Percentiles rank a stretch among this genome's conserved stretches.
Conservation (phyloP, 139 green algal genomes). For the Pleodorina starrii region DNA sequence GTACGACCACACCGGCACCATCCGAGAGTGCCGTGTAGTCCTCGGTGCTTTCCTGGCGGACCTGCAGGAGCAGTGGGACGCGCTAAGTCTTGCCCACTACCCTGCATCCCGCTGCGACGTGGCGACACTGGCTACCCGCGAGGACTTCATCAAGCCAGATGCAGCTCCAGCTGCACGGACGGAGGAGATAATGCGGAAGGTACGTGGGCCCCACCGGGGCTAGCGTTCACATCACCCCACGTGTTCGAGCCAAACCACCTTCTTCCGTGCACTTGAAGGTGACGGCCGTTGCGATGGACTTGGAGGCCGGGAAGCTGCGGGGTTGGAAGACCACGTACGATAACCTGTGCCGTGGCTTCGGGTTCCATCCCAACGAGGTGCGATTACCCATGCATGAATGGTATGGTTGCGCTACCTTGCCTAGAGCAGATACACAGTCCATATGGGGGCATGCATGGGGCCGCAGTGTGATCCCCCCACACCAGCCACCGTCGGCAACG, state of each 20-base stretch:
- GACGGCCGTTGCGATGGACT: background rate
- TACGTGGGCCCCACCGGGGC: background rate
- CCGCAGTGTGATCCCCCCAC: too few relatives aligned
- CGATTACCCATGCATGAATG: background rate
- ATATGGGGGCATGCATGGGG: background rate
- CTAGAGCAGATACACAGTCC: background rate
- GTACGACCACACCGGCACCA: background rate
- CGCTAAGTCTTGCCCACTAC: background rate
- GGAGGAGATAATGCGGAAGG: background rate
- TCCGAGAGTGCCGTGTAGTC: background rate
- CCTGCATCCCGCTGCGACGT: too few relatives aligned
- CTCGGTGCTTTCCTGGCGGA: background rate
- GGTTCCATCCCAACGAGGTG: too few relatives aligned
- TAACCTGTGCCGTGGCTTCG: too few relatives aligned
- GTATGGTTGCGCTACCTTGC: background rate
- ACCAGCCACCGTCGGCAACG: too few relatives aligned
- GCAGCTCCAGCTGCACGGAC: background rate
- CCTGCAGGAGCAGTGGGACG: background rate
- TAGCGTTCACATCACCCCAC: background rate
- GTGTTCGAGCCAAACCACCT: background rate
- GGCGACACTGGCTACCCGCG: background rate
- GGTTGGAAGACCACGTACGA: too few relatives aligned
- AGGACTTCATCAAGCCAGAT: background rate
- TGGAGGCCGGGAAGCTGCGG: background rate
- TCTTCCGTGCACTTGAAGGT: background rate